Base-by-base conservation (phyloP, 768 basidiomycete species). In the Tricholoma hemisulphureum region DNA sequence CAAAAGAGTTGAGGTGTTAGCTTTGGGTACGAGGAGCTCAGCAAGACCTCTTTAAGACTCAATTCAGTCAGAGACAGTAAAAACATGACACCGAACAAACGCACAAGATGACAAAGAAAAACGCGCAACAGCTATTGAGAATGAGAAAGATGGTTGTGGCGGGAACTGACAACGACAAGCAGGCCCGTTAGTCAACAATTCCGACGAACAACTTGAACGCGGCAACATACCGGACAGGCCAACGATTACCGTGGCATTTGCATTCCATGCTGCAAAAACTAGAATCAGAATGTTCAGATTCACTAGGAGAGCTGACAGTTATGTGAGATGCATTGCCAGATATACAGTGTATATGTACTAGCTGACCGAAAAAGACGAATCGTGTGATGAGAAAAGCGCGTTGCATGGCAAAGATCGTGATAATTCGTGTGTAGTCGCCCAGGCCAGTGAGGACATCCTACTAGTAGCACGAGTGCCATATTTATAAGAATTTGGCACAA, bases 211-310 rank as follows among this genome's bases (percentile, higher is more conserved):
- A n/a, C n/a, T n/a, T n/a, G 28, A 14, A 41, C 16, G 13, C 8
- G 49, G 24, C 32, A 23, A 37, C 23, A 53, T 43, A 83, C 83
- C 73, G 58, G 73, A 64, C 56, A 71, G 51, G 3, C 72, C 74
- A 10, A 67, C 65, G 9, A 70, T 68, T 52, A 63, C 69, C 18
- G 75, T 73, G 14, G 75, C 71, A 51, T 71, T 69, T 20, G 85
- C 68, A 63, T 83, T 83, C 86, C 85, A 87, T 35, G 79, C 75
- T 6, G 85, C 78, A 60, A 87, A 85, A 21, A 80, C 75, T 39
- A 87, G 65, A 6, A 78, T 67, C 49, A 88, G 73, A 45, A 83
- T 57, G 62, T 78, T 83, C 41, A 86, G 69, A 61, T 80, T 82
- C 9, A 73, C 62, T 35, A 86, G 72, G 43, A 86, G 74, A 58